phyloP scores from a whole-genome alignment of 257 asterid species.

The Fraxinus americana region DNA sequence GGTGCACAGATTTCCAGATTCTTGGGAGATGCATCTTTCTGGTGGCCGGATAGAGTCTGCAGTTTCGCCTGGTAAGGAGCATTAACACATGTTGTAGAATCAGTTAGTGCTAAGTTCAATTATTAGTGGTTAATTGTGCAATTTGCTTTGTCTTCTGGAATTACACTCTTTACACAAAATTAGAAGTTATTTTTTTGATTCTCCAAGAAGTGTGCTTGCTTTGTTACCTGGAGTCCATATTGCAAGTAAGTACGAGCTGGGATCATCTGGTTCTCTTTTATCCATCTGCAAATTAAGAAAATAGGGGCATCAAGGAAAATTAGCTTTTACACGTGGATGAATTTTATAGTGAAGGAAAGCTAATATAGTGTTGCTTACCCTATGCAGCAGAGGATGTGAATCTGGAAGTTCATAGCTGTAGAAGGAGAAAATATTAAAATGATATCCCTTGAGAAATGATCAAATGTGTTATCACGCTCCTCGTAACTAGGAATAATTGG shows the following conservation, averaged over 20 bases:
- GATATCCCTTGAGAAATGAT: not conserved
- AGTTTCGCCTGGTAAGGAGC: slow-evolving; percentile 6
- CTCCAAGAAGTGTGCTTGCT: not conserved
- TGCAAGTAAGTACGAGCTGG: not conserved
- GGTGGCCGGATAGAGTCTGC: not conserved
- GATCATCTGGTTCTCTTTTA: slow-evolving; percentile 10
- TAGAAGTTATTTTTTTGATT: not conserved
- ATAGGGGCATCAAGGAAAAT: not conserved
- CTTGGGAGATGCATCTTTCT: slow-evolving; percentile 1
- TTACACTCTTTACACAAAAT: not conserved
- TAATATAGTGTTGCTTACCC: slow-evolving; percentile 9
- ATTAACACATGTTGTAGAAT: not conserved
- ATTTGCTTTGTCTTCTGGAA: not conserved
- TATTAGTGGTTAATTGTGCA: not conserved
- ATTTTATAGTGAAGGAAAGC: not conserved
- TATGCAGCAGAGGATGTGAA: not conserved
- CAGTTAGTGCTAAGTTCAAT: not conserved
- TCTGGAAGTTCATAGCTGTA: slow-evolving; percentile 7
- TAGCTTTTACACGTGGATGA: slow-evolving; percentile 1
- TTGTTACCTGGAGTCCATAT: slow-evolving; percentile 8
- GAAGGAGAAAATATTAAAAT: not conserved
- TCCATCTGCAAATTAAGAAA: not conserved
- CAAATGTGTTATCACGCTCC: not conserved
- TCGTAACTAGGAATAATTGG: slow-evolving; percentile 3
- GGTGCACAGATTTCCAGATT: not conserved